Percentiles rank a stretch among this genome's conserved stretches.
Conservation (phyloP, 176 grass and related monocot genomes). For the Aegilops sharonensis region DNA sequence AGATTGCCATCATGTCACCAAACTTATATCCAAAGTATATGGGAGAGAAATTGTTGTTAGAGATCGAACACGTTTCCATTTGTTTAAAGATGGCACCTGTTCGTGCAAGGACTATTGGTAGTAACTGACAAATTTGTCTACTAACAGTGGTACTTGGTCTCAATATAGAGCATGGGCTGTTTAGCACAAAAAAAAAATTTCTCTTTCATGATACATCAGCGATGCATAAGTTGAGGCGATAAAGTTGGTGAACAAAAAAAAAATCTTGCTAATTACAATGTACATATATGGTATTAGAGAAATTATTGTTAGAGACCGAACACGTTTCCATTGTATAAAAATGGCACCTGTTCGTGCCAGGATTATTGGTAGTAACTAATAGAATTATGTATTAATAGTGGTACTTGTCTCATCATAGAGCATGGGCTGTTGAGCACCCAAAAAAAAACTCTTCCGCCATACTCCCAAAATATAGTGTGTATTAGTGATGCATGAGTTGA, state of each 20-base stretch:
- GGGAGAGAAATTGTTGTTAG: slow-evolving; percentile 53
- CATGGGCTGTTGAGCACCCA: neutral
- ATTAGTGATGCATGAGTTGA: neutral
- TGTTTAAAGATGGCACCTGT: slow-evolving; percentile 48
- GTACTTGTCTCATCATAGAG: neutral
- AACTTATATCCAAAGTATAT: slow-evolving; percentile 66
- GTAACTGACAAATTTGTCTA: neutral
- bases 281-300: slow-evolving; percentile 11
- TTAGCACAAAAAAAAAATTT: too few relatives aligned
- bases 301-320: slow-evolving; percentile 54
- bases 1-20: slow-evolving; percentile 56
- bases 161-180: too few relatives aligned
- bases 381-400: neutral
- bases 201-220: too few relatives aligned
- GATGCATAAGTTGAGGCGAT: too few relatives aligned
- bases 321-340: slow-evolving; percentile 51
- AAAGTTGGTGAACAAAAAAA: too few relatives aligned
- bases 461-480: neutral
- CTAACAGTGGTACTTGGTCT: too few relatives aligned
- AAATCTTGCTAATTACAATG: too few relatives aligned
- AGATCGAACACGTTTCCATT: slow-evolving; percentile 52
- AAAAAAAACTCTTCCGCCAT: neutral
- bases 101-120: slow-evolving; percentile 59
- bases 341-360: slow-evolving; percentile 42
- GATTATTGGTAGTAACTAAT: slow-evolving; percentile 48